Base-by-base conservation (phyloP, 768 basidiomycete genomes). In the Neoboletus magnificus region DNA sequence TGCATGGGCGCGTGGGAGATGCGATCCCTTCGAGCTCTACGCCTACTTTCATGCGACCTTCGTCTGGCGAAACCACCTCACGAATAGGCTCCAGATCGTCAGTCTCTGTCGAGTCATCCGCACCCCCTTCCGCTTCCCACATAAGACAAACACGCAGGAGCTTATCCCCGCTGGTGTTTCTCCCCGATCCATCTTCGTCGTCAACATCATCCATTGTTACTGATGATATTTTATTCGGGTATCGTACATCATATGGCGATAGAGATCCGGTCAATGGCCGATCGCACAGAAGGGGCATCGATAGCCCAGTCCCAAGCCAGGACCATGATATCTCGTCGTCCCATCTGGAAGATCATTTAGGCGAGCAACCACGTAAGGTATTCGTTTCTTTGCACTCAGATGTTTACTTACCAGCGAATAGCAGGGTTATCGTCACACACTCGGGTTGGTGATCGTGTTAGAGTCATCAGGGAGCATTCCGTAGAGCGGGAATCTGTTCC, bases 121-220 rank as follows among this genome's bases (percentile, higher is more conserved):
- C 52, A 20, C 11, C 45, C 20, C 29, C 45, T n/a, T 45, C 59
- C 1, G 16, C 54, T 27, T 57, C 64, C 18, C 59, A 59, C 22
- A 41, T 39, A 37, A 53, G 59, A 56, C 63, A 50, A 47, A 25
- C 48, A 40, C 66, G 62, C 52, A 58, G 59, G 49, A 70, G 58
- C 56, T 29, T 70, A 36, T 70, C 68, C 16, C 69, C 68, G 4
- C 59, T 68, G 2, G 60, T 59, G 2, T 55, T 68, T 25, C 20
- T 65, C 37, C 48, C 68, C 35, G 59, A 63, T 58, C 54, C 54
- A 2, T 44, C 58, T 5, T 48, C 58, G 22, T 49, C 55, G 4
- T 40, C 62, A 4, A 48, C 64, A 9, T 35, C 55, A 36, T 42
- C 68, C 30, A 23, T 43, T 8, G 53, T 53, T 22, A 45, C 59